Conservation (phyloP, 306 rosid genomes). For the barrel medic (Medicago truncatula) region MtrunA17r5.0-ANR NC_053049.1:35683501-35684000, state of each 20-base stretch:
- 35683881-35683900: not conserved
- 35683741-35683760: slow-evolving; percentile 32
- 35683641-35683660: slow-evolving; percentile 65
- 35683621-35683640: slow-evolving; percentile 43
- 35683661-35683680: slow-evolving; percentile 54
- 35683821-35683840: not conserved
- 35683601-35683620: slow-evolving; percentile 30
- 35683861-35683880: not conserved
- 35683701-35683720: slow-evolving; percentile 44
- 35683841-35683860: slow-evolving; percentile 3
- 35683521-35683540: not conserved
- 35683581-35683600: slow-evolving; percentile 2
- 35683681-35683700: slow-evolving; percentile 93
- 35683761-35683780: not conserved
- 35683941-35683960: slow-evolving; percentile 16
- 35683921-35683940: slow-evolving; percentile 14
- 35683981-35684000: not conserved
- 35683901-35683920: not conserved
- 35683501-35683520: not conserved
- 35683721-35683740: not conserved
- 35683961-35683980: slow-evolving; percentile 6
- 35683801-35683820: slow-evolving; percentile 13
- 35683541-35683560: not conserved
- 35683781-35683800: not conserved
- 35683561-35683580: slow-evolving; percentile 18